Evolutionary conservation across 371 early-diverging fungal species (phyloP).

Genomic region (Mortierella sp.): DNA sequence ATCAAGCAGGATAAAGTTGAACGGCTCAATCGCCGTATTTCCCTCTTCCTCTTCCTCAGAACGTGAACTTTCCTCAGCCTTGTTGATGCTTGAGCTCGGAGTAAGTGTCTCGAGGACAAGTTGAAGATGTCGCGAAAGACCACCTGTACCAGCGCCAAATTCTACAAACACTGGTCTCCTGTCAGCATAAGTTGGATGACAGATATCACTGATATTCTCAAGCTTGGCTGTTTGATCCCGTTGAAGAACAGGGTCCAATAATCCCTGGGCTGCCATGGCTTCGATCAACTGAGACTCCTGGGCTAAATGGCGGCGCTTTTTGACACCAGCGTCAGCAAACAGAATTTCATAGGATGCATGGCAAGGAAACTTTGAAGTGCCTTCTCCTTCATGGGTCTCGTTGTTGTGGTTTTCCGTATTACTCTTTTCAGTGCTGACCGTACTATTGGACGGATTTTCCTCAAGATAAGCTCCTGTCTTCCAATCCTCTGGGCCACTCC

Average conservation of each 20-base stretch:
- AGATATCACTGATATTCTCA: neutral
- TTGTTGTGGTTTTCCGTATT: neutral
- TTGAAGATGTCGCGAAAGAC: slow-evolving; percentile 43
- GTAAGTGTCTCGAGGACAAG: slow-evolving; percentile 34
- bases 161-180: slow-evolving; percentile 40
- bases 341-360: slow-evolving; percentile 31
- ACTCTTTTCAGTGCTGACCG: neutral
- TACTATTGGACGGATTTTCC: neutral
- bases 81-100: too few relatives aligned
- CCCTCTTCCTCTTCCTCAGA: too few relatives aligned
- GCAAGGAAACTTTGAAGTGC: slow-evolving; percentile 25
- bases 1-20: slow-evolving; percentile 46
- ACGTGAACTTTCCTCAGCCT: neutral
- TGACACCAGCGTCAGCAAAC: slow-evolving; percentile 41
- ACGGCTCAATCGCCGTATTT: slow-evolving; percentile 14
- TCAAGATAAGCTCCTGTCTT: slow-evolving; percentile 9
- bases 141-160: slow-evolving; percentile 52
- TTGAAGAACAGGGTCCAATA: slow-evolving; percentile 17
- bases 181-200: too few relatives aligned
- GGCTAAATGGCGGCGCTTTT: slow-evolving; percentile 44
- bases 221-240: neutral
- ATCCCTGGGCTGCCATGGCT: slow-evolving; percentile 23
- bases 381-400: neutral
- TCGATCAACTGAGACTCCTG: slow-evolving; percentile 47
- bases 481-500: slow-evolving; percentile 42